phyloP scores from a whole-genome alignment of 2,329 filamentous ascomycete genomes.

The Sporothrix pseudoabietina region DNA sequence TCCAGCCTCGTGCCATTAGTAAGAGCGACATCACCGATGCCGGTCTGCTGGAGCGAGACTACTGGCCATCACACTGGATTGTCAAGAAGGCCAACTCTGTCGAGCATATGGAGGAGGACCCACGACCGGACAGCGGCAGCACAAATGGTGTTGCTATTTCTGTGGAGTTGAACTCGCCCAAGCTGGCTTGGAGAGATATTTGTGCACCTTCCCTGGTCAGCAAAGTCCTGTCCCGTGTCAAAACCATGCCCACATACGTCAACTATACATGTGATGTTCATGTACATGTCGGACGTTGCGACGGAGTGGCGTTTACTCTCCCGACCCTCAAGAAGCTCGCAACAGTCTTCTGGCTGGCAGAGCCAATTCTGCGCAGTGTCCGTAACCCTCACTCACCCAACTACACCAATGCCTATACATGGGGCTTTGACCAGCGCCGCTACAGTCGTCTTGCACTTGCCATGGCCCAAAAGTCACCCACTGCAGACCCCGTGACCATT shows the following conservation, averaged over 20 bases:
- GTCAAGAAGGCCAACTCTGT: constrained; percentile 49
- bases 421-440: constrained; percentile 42
- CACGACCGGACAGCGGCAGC: constrained; percentile 24
- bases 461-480: constrained; percentile 10
- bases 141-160: constrained; percentile 42
- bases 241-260: constrained; percentile 36
- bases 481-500: constrained; percentile 20
- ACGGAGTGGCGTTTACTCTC: constrained; percentile 41
- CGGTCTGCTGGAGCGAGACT: constrained; percentile 39
- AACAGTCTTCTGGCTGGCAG: constrained; percentile 44
- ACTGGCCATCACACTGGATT: constrained; percentile 45
- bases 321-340: constrained; percentile 43
- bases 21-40: constrained; percentile 36
- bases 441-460: constrained; percentile 42
- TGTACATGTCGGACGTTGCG: constrained; percentile 44
- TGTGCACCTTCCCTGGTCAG: constrained; percentile 34
- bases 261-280: constrained; percentile 47
- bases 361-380: constrained; percentile 44
- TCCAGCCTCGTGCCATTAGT: constrained; percentile 37
- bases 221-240: constrained; percentile 38
- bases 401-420: constrained; percentile 44
- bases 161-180: constrained; percentile 46
- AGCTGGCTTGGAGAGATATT: constrained; percentile 38
- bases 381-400: constrained; percentile 45
- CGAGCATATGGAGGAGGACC: constrained; percentile 38